A percentile compares a stretch with the other conserved stretches of the same genome.
Evolutionary conservation across 2,329 filamentous ascomycete species (phyloP).

Genomic region (Hypoxylon sp.): DNA sequence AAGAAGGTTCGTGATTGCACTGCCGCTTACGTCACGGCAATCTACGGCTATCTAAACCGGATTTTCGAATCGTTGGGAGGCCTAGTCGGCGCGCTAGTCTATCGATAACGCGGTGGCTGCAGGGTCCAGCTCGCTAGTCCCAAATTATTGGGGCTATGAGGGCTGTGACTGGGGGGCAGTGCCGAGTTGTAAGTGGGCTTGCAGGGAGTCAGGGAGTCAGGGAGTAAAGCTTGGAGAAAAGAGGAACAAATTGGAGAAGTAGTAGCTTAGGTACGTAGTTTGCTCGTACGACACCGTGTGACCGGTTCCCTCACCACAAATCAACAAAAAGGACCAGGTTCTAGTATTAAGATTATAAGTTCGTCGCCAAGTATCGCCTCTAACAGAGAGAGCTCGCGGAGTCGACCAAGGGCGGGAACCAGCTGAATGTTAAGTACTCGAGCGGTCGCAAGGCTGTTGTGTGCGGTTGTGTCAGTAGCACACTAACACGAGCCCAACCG

Average conservation of each 20-base stretch:
- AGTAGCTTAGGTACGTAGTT: neutral
- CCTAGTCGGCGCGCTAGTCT: slow-evolving; percentile 13
- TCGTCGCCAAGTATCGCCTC: slow-evolving; percentile 21
- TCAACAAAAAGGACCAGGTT: slow-evolving; percentile 15
- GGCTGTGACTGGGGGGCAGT: slow-evolving; percentile 4
- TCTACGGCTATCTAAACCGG: slow-evolving; percentile 43
- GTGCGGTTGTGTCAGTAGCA: slow-evolving; percentile 31
- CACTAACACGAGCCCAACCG: slow-evolving; percentile 42
- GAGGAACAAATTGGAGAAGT: slow-evolving; percentile 2
- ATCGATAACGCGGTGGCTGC: slow-evolving; percentile 41
- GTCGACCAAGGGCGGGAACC: slow-evolving; percentile 22
- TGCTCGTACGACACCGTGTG: slow-evolving; percentile 14
- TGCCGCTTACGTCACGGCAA: slow-evolving; percentile 44
- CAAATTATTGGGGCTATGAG: slow-evolving; percentile 15
- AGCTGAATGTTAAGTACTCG: slow-evolving; percentile 37
- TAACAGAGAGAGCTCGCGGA: slow-evolving; percentile 12
- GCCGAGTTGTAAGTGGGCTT: slow-evolving; percentile 17
- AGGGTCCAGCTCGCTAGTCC: slow-evolving; percentile 27
- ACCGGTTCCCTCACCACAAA: slow-evolving; percentile 21
- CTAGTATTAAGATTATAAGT: slow-evolving; percentile 24
- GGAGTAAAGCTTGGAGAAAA: too few relatives aligned
- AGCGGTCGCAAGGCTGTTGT: slow-evolving; percentile 9
- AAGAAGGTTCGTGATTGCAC: slow-evolving; percentile 34
- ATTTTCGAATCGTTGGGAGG: slow-evolving; percentile 37
- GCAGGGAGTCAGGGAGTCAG: neutral